Percentiles rank a stretch among this genome's conserved stretches.
These are phyloP conservation scores for Discostella stelligera DNA, from an alignment of 352 stramenopile species.

Conservation along the genomic window DNA sequence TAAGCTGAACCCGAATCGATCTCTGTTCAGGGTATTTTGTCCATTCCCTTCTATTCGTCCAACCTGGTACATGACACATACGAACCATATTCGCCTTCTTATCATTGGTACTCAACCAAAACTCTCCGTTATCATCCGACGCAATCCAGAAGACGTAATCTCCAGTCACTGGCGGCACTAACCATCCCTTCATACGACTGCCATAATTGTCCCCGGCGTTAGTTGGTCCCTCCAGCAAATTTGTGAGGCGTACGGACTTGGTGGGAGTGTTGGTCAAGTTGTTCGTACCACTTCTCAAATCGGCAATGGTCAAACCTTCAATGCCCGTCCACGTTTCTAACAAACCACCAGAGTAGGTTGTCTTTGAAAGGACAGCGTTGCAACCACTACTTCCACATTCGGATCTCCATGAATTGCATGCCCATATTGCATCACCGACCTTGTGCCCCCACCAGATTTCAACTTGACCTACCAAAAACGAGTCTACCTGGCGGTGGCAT, in stretches of 20 bases:
- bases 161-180: no score
- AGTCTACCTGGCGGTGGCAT: no score
- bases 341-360: no score
- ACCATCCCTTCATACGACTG: no score
- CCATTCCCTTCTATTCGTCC: not conserved
- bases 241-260: not conserved
- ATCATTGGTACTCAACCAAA: no score
- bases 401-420: no score
- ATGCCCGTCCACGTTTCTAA: slow-evolving; percentile 15
- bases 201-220: no score
- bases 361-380: no score
- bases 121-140: slow-evolving; percentile 24
- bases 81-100: not conserved
- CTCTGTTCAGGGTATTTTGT: slow-evolving; percentile 14
- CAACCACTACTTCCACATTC: no score
- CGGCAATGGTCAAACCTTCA: slow-evolving; percentile 13
- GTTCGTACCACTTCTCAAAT: slow-evolving; percentile 13
- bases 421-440: no score
- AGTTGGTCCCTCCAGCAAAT: slow-evolving; percentile 12
- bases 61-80: not conserved
- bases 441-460: no score
- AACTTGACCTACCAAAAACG: no score
- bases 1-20: not conserved
- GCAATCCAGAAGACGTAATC: slow-evolving; percentile 21
- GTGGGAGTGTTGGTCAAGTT: slow-evolving; percentile 7